phyloP scores from a whole-genome alignment of 768 basidiomycete species.

The Amylocystis lapponica region DNA sequence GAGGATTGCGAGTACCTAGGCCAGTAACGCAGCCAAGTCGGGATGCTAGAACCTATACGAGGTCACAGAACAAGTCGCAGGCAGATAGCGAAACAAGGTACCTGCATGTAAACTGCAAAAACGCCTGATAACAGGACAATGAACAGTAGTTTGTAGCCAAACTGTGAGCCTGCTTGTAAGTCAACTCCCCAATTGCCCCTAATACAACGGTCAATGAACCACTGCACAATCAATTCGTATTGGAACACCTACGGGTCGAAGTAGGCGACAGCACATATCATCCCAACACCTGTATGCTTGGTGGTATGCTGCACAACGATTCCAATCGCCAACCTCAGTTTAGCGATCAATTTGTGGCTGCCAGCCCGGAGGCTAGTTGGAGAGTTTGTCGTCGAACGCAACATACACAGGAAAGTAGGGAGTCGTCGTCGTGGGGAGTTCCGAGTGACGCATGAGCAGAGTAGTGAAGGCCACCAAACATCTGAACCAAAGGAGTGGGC shows the following conservation, averaged over 20 bases:
- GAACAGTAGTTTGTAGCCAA: constrained; percentile 83
- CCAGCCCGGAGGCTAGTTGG: background rate
- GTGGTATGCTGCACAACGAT: constrained; percentile 37
- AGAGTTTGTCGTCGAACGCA: background rate
- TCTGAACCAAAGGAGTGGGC: constrained; percentile 4
- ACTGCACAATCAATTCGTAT: background rate
- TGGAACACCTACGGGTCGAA: constrained; percentile 66
- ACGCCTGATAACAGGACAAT: constrained; percentile 78
- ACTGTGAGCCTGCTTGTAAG: constrained; percentile 79
- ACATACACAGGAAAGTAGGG: background rate
- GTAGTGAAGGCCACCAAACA: no score
- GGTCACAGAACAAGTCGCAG: constrained; percentile 2
- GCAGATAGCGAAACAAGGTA: constrained; percentile 14
- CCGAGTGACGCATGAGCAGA: no score
- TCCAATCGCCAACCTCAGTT: constrained; percentile 1
- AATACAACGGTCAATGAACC: background rate
- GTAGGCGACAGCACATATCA: constrained; percentile 85
- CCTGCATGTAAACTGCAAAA: constrained; percentile 82
- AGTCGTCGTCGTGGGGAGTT: background rate
- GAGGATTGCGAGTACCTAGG: constrained; percentile 41
- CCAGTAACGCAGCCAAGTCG: constrained; percentile 81
- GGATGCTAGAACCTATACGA: constrained; percentile 60
- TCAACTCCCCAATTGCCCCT: constrained; percentile 91
- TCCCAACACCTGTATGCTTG: constrained; percentile 75
- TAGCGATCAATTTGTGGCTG: background rate